Percentiles rank a stretch among this genome's conserved stretches.
These are phyloP conservation scores for Nicotiana noctiflora DNA, from an alignment of 257 asterid genomes.

Conservation along the genomic window DNA sequence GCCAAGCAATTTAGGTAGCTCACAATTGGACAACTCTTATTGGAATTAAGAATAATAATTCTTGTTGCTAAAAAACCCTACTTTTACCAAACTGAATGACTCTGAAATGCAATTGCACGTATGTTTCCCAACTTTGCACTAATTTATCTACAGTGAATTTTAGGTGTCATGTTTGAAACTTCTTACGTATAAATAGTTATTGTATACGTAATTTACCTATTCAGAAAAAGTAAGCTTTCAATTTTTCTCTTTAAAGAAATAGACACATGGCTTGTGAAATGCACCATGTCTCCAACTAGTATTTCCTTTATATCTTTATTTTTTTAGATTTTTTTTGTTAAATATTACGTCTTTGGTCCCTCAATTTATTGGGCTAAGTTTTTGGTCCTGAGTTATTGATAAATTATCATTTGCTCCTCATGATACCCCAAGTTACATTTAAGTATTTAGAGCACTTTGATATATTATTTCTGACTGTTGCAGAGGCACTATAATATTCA, in stretches of 20 bases:
- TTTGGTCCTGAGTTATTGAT: too few species aligned
- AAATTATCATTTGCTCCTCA: too few species aligned
- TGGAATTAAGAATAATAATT: not conserved
- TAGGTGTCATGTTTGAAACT: not conserved
- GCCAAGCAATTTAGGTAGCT: slow-evolving; percentile 2
- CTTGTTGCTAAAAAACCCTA: not conserved
- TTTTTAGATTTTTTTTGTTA: not conserved
- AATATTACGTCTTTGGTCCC: too few species aligned
- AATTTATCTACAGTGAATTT: not conserved
- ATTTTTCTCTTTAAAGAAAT: not conserved
- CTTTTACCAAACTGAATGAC: not conserved
- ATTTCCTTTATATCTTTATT: not conserved
- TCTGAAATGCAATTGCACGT: slow-evolving; percentile 1
- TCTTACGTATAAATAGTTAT: not conserved
- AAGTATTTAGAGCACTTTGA: too few species aligned
- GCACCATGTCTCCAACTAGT: not conserved
- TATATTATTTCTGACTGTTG: too few species aligned
- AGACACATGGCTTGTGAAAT: not conserved
- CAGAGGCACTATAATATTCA: too few species aligned
- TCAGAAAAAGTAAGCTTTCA: not conserved
- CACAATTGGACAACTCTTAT: not conserved
- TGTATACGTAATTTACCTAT: not conserved
- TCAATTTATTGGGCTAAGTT: too few species aligned
- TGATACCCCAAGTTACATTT: too few species aligned
- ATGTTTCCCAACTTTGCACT: not conserved